phyloP scores from a whole-genome alignment of 345 rosid species.

The Euclidium syriacum region DNA sequence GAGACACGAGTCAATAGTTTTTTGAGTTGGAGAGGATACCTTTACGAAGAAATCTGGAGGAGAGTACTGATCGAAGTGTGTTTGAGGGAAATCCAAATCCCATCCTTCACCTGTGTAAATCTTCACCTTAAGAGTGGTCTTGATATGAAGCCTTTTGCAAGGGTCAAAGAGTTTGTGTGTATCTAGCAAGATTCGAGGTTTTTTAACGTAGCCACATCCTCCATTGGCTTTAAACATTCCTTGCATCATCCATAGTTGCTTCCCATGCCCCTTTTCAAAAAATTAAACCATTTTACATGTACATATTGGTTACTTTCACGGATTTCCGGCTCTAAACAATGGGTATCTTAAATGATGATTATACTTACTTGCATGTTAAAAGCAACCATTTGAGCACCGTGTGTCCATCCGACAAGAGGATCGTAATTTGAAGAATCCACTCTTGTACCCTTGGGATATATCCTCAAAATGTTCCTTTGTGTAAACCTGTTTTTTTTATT shows the following conservation, averaged over 20 bases:
- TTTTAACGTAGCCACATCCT: conserved; percentile 78
- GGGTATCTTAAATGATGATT: background rate
- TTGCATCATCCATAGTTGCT: conserved; percentile 74
- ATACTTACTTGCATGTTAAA: conserved; percentile 85
- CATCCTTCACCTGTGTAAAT: conserved; percentile 79
- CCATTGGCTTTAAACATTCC: conserved; percentile 85
- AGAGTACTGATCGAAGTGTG: conserved; percentile 68
- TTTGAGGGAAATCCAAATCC: conserved; percentile 62
- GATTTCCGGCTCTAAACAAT: too few relatives aligned
- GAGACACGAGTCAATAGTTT: background rate
- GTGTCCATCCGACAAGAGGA: conserved; percentile 76
- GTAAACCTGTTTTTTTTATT: conserved; percentile 42
- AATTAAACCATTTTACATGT: background rate
- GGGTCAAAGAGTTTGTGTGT: conserved; percentile 44
- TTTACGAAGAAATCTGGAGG: conserved; percentile 77
- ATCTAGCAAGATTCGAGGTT: conserved; percentile 55
- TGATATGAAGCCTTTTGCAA: conserved; percentile 25
- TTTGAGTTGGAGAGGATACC: conserved; percentile 33
- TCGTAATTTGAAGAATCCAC: conserved; percentile 73
- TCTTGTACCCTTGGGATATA: conserved; percentile 72
- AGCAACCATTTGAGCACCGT: conserved; percentile 98
- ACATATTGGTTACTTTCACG: too few relatives aligned
- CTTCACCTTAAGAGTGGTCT: conserved; percentile 61
- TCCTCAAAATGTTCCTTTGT: conserved; percentile 63
- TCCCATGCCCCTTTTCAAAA: conserved; percentile 61